phyloP scores from a whole-genome alignment of 495 filamentous ascomycete species.

The Daldinia loculata region DNA sequence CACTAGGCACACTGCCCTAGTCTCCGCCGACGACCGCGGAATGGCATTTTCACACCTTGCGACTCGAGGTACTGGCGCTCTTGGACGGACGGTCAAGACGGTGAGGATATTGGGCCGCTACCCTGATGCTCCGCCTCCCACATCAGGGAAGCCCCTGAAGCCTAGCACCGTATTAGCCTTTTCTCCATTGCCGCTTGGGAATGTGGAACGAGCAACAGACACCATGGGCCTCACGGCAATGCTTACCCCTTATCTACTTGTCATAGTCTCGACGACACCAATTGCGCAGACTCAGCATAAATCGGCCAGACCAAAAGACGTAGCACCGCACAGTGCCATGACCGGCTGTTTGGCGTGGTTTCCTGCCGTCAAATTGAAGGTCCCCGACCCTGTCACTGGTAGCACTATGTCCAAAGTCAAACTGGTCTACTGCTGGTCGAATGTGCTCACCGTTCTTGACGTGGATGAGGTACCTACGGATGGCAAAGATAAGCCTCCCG shows the following conservation, averaged over 20 bases:
- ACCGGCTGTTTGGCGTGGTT: slow-evolving; percentile 97
- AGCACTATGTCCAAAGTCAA: slow-evolving; percentile 75
- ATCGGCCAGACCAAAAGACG: slow-evolving; percentile 85
- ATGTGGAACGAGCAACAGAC: slow-evolving; percentile 88
- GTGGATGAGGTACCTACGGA: slow-evolving; percentile 77
- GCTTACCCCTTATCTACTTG: slow-evolving; percentile 93
- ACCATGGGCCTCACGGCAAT: slow-evolving; percentile 91
- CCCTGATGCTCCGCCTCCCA: slow-evolving; percentile 66
- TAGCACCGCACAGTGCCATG: slow-evolving; percentile 86
- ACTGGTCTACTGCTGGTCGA: slow-evolving; percentile 98
- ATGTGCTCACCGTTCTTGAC: slow-evolving; percentile 90
- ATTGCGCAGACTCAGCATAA: slow-evolving; percentile 97
- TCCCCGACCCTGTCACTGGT: slow-evolving; percentile 64
- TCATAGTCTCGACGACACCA: slow-evolving; percentile 96
- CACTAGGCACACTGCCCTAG: slow-evolving; percentile 91
- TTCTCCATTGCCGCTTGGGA: slow-evolving; percentile 87
- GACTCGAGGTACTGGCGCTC: slow-evolving; percentile 84
- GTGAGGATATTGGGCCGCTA: slow-evolving; percentile 92
- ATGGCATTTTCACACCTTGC: slow-evolving; percentile 99
- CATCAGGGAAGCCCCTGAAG: slow-evolving; percentile 71
- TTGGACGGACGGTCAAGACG: slow-evolving; percentile 86
- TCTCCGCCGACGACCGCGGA: slow-evolving; percentile 93
- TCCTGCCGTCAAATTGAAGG: slow-evolving; percentile 90
- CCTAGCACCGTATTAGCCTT: slow-evolving; percentile 96
- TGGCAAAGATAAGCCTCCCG: slow-evolving; percentile 73